A percentile compares a stretch with the other conserved stretches of the same genome.
These are phyloP conservation scores for Leccinum obscurum DNA, from an alignment of 768 basidiomycete genomes.

Conservation along the genomic window DNA sequence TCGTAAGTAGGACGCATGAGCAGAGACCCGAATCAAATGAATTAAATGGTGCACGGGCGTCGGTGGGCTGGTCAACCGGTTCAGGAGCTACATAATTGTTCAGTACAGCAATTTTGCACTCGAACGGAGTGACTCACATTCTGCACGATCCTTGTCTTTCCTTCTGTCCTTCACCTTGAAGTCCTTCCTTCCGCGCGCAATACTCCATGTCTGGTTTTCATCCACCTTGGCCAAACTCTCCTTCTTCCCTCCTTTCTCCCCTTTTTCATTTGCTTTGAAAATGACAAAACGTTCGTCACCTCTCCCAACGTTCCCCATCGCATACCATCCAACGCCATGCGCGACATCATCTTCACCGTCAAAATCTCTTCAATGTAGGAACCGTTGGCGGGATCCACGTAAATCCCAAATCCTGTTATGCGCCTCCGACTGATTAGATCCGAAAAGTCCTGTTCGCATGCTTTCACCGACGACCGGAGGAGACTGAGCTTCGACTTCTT, in stretches of 20 bases:
- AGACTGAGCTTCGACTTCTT: conserved; percentile 68
- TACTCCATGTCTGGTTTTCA: conserved; percentile 55
- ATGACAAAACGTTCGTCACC: conserved; percentile 53
- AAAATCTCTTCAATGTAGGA: conserved; percentile 70
- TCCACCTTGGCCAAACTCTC: conserved; percentile 39
- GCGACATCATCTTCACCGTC: conserved; percentile 74
- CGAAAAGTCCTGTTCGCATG: conserved; percentile 49
- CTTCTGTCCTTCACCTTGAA: conserved; percentile 52
- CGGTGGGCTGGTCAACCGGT: conserved; percentile 33
- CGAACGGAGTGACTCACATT: conserved; percentile 19
- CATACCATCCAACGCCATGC: conserved; percentile 56
- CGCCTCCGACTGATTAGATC: conserved; percentile 43
- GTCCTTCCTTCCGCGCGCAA: conserved; percentile 69
- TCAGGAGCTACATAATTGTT: conserved; percentile 43
- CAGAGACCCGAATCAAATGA: conserved; percentile 54
- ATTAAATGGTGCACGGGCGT: conserved; percentile 56
- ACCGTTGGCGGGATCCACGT: conserved; percentile 63
- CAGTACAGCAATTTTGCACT: not conserved
- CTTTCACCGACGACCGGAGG: conserved; percentile 35
- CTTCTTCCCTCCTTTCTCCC: conserved; percentile 17
- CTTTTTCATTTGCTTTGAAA: conserved; percentile 34
- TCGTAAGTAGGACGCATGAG: conserved; percentile 27
- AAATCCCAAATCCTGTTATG: conserved; percentile 59
- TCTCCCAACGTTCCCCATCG: conserved; percentile 59
- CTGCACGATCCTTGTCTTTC: conserved; percentile 36